These are phyloP conservation scores for Arthrobotrys iridis DNA, from an alignment of 2,329 filamentous ascomycete species.

Conservation along the genomic window DNA sequence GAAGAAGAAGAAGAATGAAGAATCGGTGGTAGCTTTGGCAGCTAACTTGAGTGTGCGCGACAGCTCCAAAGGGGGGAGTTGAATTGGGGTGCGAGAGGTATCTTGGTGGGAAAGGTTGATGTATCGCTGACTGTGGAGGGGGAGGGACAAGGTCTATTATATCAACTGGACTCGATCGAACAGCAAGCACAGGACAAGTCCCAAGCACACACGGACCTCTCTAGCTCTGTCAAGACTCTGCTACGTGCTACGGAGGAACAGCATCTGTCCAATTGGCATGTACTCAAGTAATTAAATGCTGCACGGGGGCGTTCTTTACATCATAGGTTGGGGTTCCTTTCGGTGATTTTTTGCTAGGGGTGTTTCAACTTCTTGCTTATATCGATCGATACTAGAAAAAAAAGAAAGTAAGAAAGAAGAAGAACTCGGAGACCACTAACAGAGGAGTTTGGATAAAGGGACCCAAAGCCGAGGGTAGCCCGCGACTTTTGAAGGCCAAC, in stretches of 20 bases:
- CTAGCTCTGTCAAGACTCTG: not conserved
- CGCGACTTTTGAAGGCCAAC: slow-evolving; percentile 20
- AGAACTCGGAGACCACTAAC: not conserved
- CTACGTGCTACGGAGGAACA: slow-evolving; percentile 4
- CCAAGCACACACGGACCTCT: slow-evolving; percentile 1
- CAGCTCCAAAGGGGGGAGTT: slow-evolving; percentile 20
- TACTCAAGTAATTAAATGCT: not conserved
- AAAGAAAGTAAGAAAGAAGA: not conserved
- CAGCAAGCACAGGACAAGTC: not conserved
- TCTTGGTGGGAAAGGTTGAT: slow-evolving; percentile 29
- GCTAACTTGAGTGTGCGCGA: slow-evolving; percentile 6
- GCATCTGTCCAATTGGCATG: slow-evolving; percentile 11
- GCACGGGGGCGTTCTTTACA: slow-evolving; percentile 4
- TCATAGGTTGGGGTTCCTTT: slow-evolving; percentile 24
- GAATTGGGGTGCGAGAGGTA: not conserved
- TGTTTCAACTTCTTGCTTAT: not conserved
- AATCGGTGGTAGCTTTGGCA: slow-evolving; percentile 11
- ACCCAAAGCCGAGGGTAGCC: slow-evolving; percentile 10
- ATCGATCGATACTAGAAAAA: too few species aligned
- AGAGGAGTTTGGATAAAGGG: not conserved
- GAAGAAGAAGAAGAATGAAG: slow-evolving; percentile 30
- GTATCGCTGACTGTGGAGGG: slow-evolving; percentile 16
- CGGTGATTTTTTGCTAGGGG: too few species aligned
- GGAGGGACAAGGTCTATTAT: slow-evolving; percentile 40
- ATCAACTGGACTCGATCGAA: not conserved